A percentile compares a stretch with the other conserved stretches of the same genome.
Evolutionary conservation across 2,329 filamentous ascomycete species (phyloP).

Genomic region (Aureobasidium sp.): DNA sequence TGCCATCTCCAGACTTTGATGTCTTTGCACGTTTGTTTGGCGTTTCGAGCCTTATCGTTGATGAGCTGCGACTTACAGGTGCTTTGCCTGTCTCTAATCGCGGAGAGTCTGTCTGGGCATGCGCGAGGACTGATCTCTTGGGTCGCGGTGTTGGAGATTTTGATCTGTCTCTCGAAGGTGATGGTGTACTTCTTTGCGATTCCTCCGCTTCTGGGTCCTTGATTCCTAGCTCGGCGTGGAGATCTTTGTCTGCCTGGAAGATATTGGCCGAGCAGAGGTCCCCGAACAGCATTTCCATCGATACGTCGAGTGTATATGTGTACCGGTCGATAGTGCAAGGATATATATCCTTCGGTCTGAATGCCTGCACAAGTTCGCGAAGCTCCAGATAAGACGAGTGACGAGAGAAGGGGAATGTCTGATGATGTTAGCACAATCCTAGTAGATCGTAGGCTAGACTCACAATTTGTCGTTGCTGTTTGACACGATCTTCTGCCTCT

Average conservation of each 20-base stretch:
- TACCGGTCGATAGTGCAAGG: conserved; percentile 76
- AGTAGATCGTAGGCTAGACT: conserved; percentile 7
- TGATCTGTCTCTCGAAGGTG: not conserved
- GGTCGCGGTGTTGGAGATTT: not conserved
- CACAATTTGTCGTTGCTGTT: conserved; percentile 32
- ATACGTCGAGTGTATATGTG: conserved; percentile 69
- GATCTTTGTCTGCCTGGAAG: conserved; percentile 52
- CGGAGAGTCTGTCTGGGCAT: not conserved
- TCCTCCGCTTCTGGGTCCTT: conserved; percentile 1
- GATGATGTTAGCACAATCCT: conserved; percentile 12
- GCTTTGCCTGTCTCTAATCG: not conserved
- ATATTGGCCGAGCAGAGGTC: conserved; percentile 64
- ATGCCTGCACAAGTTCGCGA: conserved; percentile 71
- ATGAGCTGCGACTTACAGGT: not conserved
- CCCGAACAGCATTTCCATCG: conserved; percentile 77
- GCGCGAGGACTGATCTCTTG: not conserved
- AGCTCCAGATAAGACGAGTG: conserved; percentile 90
- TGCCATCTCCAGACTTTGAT: conserved; percentile 10
- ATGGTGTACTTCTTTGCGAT: conserved; percentile 4
- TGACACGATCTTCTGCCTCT: conserved; percentile 24
- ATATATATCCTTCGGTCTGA: conserved; percentile 80
- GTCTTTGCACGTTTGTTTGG: not conserved
- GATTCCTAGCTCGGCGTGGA: not conserved
- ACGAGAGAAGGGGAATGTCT: conserved; percentile 83
- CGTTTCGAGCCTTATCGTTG: not conserved